Evolutionary conservation across 2,329 filamentous ascomycete species (phyloP).

Genomic region (Atkinsonella texensis): DNA sequence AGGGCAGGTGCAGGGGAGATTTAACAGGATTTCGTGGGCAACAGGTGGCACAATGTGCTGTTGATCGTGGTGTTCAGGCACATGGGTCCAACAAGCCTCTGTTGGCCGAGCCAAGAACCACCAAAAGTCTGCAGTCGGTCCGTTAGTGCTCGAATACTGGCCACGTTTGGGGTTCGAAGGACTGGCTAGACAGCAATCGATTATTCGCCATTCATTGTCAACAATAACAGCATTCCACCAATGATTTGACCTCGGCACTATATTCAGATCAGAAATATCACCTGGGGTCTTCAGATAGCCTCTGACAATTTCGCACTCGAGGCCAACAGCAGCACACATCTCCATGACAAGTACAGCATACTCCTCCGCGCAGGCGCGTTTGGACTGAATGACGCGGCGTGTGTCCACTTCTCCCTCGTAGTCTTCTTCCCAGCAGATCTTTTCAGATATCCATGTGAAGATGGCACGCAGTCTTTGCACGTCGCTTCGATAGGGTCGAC

Average conservation of each 20-base stretch:
- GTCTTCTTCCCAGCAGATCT: conserved; percentile 90
- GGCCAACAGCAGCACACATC: conserved; percentile 84
- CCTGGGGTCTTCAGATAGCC: conserved; percentile 88
- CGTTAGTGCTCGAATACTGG: conserved; percentile 62
- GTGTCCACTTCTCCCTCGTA: conserved; percentile 79
- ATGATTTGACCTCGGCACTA: conserved; percentile 81
- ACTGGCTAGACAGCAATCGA: conserved; percentile 86
- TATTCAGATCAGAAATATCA: conserved; percentile 67
- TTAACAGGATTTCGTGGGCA: conserved; percentile 72
- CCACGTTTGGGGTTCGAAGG: conserved; percentile 76
- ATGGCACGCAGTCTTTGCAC: conserved; percentile 88
- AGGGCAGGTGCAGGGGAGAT: conserved; percentile 75
- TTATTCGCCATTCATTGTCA: conserved; percentile 90
- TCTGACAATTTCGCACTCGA: conserved; percentile 75
- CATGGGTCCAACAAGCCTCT: conserved; percentile 91
- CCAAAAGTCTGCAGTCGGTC: conserved; percentile 67
- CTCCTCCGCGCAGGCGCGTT: conserved; percentile 76
- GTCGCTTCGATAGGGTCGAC: conserved; percentile 85
- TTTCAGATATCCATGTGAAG: conserved; percentile 95
- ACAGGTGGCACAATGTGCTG: conserved; percentile 89
- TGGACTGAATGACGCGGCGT: conserved; percentile 69
- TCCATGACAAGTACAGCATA: conserved; percentile 80
- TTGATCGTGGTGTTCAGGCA: conserved; percentile 75
- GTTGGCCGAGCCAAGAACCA: conserved; percentile 87
- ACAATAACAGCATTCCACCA: conserved; percentile 96